A percentile compares a stretch with the other conserved stretches of the same genome.
These are phyloP conservation scores for Aspergillus tamarii DNA, from an alignment of 2,329 filamentous ascomycete species.

Conservation along the genomic window DNA sequence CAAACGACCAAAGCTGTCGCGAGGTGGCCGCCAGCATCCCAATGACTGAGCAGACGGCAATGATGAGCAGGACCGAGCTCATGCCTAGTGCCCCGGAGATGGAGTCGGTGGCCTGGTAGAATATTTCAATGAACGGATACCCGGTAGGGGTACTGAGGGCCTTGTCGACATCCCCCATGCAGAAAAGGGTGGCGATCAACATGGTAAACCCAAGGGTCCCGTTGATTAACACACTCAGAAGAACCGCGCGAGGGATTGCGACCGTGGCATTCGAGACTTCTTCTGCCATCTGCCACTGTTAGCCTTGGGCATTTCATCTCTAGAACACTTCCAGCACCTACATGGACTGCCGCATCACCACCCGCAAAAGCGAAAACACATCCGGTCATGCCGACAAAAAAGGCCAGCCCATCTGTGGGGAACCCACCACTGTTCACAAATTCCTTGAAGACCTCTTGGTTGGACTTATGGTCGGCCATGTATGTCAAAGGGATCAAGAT, in stretches of 20 bases:
- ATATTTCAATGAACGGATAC: conserved; percentile 41
- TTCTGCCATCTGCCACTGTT: conserved; percentile 36
- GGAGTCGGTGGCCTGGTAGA: conserved; percentile 35
- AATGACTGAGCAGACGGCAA: conserved; percentile 37
- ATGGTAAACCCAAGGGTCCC: conserved; percentile 41
- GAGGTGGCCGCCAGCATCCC: conserved; percentile 50
- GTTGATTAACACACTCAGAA: conserved; percentile 42
- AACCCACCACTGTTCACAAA: conserved; percentile 54
- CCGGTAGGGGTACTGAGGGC: conserved; percentile 32
- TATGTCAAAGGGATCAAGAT: conserved; percentile 53
- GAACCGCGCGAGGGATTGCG: conserved; percentile 41
- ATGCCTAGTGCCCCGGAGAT: conserved; percentile 30
- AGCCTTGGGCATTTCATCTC: background rate
- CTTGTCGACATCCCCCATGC: conserved; percentile 36
- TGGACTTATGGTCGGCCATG: conserved; percentile 45
- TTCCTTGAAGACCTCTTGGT: conserved; percentile 49
- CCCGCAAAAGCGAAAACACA: conserved; percentile 44
- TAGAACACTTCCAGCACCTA: conserved; percentile 23
- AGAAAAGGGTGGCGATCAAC: conserved; percentile 44
- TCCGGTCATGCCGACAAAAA: conserved; percentile 39
- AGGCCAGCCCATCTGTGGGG: conserved; percentile 46
- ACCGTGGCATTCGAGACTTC: conserved; percentile 44
- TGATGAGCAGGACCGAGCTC: conserved; percentile 31
- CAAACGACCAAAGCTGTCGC: conserved; percentile 39
- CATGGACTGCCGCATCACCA: conserved; percentile 42